phyloP scores from a whole-genome alignment of 805 yeast species.

The Sugiyamaella boreocaroliniensis region DNA sequence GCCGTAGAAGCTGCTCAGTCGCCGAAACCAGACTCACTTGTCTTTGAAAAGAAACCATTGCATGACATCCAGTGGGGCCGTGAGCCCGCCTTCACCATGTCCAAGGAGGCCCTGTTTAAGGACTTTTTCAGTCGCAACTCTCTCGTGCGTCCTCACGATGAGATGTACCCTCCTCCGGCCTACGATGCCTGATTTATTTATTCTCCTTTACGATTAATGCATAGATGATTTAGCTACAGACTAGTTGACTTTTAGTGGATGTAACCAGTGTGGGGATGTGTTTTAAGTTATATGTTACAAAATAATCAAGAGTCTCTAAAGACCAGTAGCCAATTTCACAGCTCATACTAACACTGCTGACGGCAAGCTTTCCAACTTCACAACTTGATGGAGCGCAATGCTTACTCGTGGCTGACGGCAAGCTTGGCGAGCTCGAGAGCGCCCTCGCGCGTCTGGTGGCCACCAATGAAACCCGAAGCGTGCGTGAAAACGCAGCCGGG shows the following conservation, averaged over 20 bases:
- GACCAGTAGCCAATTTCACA: too few species aligned
- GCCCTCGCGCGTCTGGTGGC: conserved; percentile 73
- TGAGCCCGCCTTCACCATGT: background rate
- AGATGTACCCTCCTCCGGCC: conserved; percentile 17
- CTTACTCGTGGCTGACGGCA: conserved; percentile 28
- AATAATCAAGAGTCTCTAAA: too few species aligned
- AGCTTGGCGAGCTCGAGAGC: conserved; percentile 65
- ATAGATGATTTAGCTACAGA: background rate
- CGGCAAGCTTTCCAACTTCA: too few species aligned
- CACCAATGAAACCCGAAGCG: conserved; percentile 95
- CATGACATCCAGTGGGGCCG: background rate
- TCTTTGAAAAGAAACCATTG: background rate
- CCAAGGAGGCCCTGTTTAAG: conserved; percentile 11
- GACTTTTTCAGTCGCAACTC: conserved; percentile 17
- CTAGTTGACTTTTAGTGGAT: background rate
- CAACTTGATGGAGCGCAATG: too few species aligned
- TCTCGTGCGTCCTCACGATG: conserved; percentile 4
- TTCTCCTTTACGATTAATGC: background rate
- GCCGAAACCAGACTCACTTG: background rate
- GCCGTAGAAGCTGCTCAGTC: background rate
- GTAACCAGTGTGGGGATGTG: too few species aligned
- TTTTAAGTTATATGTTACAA: too few species aligned
- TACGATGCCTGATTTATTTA: conserved; percentile 15
- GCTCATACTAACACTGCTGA: too few species aligned
- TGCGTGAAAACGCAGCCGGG: conserved; percentile 87